phyloP scores from a whole-genome alignment of 2,329 filamentous ascomycete species.

The Diaporthe destruens region DNA sequence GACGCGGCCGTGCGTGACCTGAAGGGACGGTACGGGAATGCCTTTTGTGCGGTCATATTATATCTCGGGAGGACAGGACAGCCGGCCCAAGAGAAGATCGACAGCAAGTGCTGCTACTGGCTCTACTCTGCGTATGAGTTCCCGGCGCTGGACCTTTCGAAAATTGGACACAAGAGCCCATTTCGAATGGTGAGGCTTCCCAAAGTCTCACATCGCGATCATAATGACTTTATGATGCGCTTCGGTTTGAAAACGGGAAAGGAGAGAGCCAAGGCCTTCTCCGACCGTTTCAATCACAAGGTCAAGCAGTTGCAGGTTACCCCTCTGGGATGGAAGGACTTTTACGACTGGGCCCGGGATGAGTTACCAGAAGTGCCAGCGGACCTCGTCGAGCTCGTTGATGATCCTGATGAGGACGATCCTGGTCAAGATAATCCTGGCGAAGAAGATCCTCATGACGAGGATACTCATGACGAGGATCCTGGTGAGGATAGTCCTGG shows the following conservation, averaged over 20 bases:
- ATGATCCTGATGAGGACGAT: not conserved
- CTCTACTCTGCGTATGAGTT: not conserved
- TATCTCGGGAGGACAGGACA: not conserved
- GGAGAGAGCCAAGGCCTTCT: not conserved
- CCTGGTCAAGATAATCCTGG: not conserved
- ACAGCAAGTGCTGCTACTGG: not conserved
- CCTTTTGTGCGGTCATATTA: not conserved
- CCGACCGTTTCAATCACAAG: not conserved
- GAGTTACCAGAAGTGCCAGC: not conserved
- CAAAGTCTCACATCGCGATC: not conserved
- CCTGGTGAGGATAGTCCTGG: not conserved
- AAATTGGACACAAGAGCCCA: not conserved
- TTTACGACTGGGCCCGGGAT: not conserved
- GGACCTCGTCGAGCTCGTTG: not conserved
- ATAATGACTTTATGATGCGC: not conserved
- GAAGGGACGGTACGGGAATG: not conserved
- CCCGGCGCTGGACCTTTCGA: rapidly evolving
- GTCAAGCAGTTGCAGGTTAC: not conserved
- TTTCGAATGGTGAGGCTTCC: conserved; percentile 5
- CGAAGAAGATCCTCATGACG: not conserved
- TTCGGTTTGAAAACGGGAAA: not conserved
- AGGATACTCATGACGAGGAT: not conserved
- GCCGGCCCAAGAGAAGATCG: not conserved
- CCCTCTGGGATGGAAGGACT: not conserved
- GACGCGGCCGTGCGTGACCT: not conserved